phyloP scores from a whole-genome alignment of 306 rosid species.

The Oxytropis ochrocephala region DNA sequence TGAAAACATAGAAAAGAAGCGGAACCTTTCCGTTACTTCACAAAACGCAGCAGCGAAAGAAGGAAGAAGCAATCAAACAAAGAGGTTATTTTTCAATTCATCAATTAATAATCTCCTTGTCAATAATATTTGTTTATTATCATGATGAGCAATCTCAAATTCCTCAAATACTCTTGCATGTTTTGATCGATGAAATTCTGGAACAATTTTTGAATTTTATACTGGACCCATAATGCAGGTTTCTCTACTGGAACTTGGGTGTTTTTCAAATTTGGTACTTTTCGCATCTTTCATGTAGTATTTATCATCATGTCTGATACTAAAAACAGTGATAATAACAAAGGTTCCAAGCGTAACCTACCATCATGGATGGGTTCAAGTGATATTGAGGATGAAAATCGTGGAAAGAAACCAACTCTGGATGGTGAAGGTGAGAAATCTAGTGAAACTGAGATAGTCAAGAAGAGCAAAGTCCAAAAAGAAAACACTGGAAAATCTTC shows the following conservation, averaged over 20 bases:
- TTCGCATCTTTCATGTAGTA: not conserved
- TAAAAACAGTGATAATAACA: conserved; percentile 17
- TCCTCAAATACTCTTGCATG: not conserved
- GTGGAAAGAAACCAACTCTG: conserved; percentile 37
- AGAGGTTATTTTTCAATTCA: not conserved
- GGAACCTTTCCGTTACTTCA: not conserved
- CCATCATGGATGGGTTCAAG: conserved; percentile 63
- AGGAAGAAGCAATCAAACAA: not conserved
- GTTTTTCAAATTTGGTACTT: not conserved
- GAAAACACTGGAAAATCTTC: conserved; percentile 29
- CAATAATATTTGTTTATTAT: not conserved
- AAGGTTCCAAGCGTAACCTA: conserved; percentile 47
- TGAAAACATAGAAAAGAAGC: not conserved
- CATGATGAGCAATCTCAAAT: not conserved
- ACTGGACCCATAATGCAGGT: not conserved
- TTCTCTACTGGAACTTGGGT: not conserved
- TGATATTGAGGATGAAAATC: conserved; percentile 24
- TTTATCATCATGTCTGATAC: conserved; percentile 41
- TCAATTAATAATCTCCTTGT: not conserved
- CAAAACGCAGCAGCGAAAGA: not conserved
- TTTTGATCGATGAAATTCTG: not conserved
- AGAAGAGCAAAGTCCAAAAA: conserved; percentile 26
- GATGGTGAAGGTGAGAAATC: conserved; percentile 29
- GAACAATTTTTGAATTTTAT: not conserved
- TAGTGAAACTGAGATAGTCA: conserved; percentile 22